Evolutionary conservation across 108 stramenopile species (phyloP).

Genomic region (Cyclostephanos tholiformis): DNA sequence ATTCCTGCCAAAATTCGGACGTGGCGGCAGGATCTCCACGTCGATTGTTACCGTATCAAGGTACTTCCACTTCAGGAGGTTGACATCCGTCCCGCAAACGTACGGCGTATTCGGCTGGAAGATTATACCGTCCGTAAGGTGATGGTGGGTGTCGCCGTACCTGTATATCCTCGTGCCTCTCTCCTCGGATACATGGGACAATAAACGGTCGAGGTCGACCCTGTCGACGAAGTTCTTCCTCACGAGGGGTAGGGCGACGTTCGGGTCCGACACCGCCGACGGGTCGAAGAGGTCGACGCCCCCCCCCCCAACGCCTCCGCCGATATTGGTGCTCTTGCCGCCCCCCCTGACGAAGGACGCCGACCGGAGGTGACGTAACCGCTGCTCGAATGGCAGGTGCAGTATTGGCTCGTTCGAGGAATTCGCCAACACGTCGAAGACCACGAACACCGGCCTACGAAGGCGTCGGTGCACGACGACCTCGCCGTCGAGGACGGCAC

Average conservation of each 20-base stretch:
- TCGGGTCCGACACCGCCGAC: conserved; percentile 57
- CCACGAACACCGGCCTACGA: conserved; percentile 88
- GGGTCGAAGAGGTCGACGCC: conserved; percentile 71
- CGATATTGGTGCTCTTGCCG: neutral
- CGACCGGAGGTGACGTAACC: conserved; percentile 73
- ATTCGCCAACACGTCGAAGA: conserved; percentile 91
- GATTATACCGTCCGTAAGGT: conserved; percentile 90
- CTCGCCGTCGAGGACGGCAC: conserved; percentile 95
- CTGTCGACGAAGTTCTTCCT: conserved; percentile 90
- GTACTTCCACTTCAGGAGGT: conserved; percentile 97
- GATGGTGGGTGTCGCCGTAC: conserved; percentile 78
- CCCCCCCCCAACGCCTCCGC: conserved; percentile 27
- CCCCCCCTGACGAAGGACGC: conserved; percentile 66
- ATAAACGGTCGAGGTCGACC: conserved; percentile 65
- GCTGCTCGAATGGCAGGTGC: conserved; percentile 82
- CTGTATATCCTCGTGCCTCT: conserved; percentile 77
- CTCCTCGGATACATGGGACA: conserved; percentile 76
- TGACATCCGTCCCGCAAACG: conserved; percentile 85
- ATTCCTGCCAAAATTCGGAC: conserved; percentile 37
- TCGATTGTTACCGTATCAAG: conserved; percentile 95
- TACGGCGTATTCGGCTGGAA: conserved; percentile 94
- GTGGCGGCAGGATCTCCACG: conserved; percentile 76
- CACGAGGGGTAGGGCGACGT: conserved; percentile 75
- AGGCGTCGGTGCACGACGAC: conserved; percentile 90
- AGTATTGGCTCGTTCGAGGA: conserved; percentile 70